Conservation (phyloP, 176 grass and related monocot genomes). For the sorghum (Sorghum bicolor) region Sorghum_bicolor_NCBIv3 NC_012872.2:4138001-4138500, state of each 20-base stretch:
- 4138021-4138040: neutral
- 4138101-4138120: neutral
- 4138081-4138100: conserved; percentile 1
- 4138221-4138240: neutral
- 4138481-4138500: conserved; percentile 87
- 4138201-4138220: neutral
- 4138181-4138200: neutral
- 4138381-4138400: conserved; percentile 18
- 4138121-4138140: neutral
- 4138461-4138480: conserved; percentile 49
- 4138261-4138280: neutral
- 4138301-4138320: neutral
- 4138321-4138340: conserved; percentile 4
- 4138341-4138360: conserved; percentile 39
- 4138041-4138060: neutral
- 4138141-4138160: neutral
- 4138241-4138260: neutral
- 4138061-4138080: conserved; percentile 12
- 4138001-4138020: neutral
- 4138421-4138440: conserved; percentile 70
- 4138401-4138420: conserved; percentile 80
- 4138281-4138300: neutral
- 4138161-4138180: neutral
- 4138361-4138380: conserved; percentile 28
- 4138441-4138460: conserved; percentile 61